Evolutionary conservation across 371 early-diverging fungal genomes (phyloP).

Genomic region (Mortierella sp.): DNA sequence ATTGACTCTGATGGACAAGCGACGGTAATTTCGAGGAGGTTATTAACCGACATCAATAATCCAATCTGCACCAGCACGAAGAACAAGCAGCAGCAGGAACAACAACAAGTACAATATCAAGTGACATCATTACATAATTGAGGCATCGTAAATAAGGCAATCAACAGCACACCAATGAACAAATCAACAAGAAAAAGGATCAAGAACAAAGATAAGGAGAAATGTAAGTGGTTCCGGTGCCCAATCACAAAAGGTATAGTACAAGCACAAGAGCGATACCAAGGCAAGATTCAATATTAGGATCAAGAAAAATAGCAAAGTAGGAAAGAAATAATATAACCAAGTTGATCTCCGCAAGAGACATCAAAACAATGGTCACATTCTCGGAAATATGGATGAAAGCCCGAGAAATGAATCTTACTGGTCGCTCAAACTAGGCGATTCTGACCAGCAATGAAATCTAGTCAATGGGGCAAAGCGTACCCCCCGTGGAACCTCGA

Average conservation of each 20-base stretch:
- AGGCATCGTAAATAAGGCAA: neutral
- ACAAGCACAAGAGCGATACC: neutral
- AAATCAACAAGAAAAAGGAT: neutral
- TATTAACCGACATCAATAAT: neutral
- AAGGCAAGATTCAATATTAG: neutral
- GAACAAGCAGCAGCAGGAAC: neutral
- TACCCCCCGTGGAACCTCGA: constrained; percentile 19
- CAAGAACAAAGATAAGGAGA: neutral
- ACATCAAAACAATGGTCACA: no score
- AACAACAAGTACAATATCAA: neutral
- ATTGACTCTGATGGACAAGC: neutral
- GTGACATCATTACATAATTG: neutral
- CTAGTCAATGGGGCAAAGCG: neutral
- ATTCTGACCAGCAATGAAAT: neutral
- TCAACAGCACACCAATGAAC: neutral
- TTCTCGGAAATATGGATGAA: neutral
- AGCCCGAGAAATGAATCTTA: neutral
- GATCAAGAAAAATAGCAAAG: no score
- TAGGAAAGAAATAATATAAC: no score
- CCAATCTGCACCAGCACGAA: constrained; percentile 12
- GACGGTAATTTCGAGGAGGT: constrained; percentile 4
- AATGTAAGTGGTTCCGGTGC: neutral
- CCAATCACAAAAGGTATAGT: no score
- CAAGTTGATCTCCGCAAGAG: neutral
- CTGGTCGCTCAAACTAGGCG: neutral